Base-by-base conservation (phyloP, 306 rosid genomes). In the Fagus sylvatica region DNA sequence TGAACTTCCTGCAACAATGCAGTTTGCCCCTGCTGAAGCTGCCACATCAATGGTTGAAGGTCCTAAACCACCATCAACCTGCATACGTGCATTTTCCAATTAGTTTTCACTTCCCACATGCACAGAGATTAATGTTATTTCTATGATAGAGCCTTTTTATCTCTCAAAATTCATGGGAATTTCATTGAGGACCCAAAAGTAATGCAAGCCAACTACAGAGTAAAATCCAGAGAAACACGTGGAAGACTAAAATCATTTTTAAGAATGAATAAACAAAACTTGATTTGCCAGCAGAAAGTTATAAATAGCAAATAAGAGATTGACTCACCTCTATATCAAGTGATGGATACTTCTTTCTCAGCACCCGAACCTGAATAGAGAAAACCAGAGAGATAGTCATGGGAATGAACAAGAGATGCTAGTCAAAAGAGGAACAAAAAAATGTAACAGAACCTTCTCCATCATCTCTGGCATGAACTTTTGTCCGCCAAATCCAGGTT, bases 401-500 rank as follows among this genome's bases (percentile, higher is more conserved):
- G 4, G 19, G 53, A 51, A 72, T 16, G 6, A 53, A 72, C 19
- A 30, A 71, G 73, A 54, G 34, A 28, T 62, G 32, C 73, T 67
- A 80, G 34, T 46, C 84, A 84, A 37, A 74, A 39, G 48, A 73
- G 57, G 62, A 33, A 40, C 41, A 30, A 55, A 74, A 70, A 48
- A 60, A 34, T 48, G 53, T 55, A 51, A 64, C 48, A 54, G 72
- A 67, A 90, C 98, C 92, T 95, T 95, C 71, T 90, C 96, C 99
- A 96, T 96, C 80, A 53, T 96, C 78, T 91, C 90, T 3, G 92
- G 91, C 91, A 93, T 93, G 88, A 93, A 96, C 72, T 96, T 93
- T 74, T 96, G 99, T 76, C 99, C 99, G 39, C 98, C 99, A 81
- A 96, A 96, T 76, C 99, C 99, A 79, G 99, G 99, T 82, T 88